These are phyloP conservation scores for Lizonia empirigonia DNA, from an alignment of 2,329 filamentous ascomycete species.

Conservation along the genomic window DNA sequence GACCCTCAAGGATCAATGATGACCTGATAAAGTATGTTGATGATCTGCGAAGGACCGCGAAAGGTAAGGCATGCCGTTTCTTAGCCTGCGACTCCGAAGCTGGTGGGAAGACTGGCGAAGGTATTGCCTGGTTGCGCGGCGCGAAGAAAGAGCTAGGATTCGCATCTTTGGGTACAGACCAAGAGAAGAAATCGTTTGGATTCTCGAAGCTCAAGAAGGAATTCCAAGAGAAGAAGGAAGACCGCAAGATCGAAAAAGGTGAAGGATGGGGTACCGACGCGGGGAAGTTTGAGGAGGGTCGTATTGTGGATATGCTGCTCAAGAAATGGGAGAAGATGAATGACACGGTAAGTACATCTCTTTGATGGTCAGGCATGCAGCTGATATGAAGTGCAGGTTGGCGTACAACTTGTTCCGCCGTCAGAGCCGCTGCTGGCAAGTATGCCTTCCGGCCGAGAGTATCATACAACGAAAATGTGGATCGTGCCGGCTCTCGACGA, in stretches of 20 bases:
- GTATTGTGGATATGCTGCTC: conserved; percentile 85
- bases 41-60: conserved; percentile 74
- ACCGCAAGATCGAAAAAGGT: conserved; percentile 76
- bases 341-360: conserved; percentile 70
- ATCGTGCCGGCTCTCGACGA: conserved; percentile 68
- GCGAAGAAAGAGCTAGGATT: conserved; percentile 77
- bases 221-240: conserved; percentile 77
- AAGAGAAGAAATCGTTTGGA: conserved; percentile 58
- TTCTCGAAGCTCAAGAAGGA: conserved; percentile 73
- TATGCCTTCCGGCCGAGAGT: conserved; percentile 88
- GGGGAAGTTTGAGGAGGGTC: conserved; percentile 80
- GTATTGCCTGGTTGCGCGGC: conserved; percentile 83
- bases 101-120: conserved; percentile 79
- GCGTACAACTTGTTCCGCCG: conserved; percentile 77
- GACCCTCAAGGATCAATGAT: conserved; percentile 61
- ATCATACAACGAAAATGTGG: conserved; percentile 74
- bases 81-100: conserved; percentile 89
- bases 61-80: conserved; percentile 87
- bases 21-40: conserved; percentile 74
- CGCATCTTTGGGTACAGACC: conserved; percentile 46
- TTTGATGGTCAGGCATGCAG: background rate
- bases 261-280: conserved; percentile 79
- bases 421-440: conserved; percentile 72
- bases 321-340: conserved; percentile 92
- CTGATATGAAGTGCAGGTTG: conserved; percentile 62